These are phyloP conservation scores for Chlamydomonas sp. DNA, from an alignment of 139 green algal species.

Conservation along the genomic window DNA sequence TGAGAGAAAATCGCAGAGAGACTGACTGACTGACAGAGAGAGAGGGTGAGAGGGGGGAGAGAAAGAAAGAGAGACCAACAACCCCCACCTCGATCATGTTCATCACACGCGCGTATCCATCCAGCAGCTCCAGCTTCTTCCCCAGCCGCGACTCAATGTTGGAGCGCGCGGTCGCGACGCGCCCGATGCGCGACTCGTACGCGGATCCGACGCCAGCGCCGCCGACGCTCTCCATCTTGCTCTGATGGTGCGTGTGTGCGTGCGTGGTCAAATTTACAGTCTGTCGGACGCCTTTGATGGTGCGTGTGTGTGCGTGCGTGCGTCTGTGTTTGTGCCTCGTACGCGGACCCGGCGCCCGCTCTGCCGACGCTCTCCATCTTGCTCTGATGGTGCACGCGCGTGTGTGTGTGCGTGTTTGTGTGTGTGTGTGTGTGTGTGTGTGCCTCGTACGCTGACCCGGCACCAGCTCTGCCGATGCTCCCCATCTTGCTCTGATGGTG, in stretches of 20 bases:
- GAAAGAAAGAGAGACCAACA: no score
- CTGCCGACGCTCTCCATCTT: slow-evolving; percentile 12
- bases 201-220: neutral
- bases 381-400: neutral
- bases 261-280: no score
- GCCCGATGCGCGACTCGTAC: slow-evolving; percentile 61
- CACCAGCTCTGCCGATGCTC: neutral
- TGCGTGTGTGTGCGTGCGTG: no score
- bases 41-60: no score
- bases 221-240: slow-evolving; percentile 12
- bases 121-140: slow-evolving; percentile 57
- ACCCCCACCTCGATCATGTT: slow-evolving; percentile 82
- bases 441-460: slow-evolving; percentile 39
- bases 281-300: no score
- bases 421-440: no score
- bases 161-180: slow-evolving; percentile 44
- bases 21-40: no score
- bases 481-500: slow-evolving; percentile 19
- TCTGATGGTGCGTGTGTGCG: slow-evolving; percentile 2
- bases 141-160: slow-evolving; percentile 55
- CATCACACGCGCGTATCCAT: slow-evolving; percentile 68
- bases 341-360: slow-evolving; percentile 14
- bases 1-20: no score
- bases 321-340: no score
- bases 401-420: no score